Percentiles rank a stretch among this genome's conserved stretches.
These are phyloP conservation scores for Ramichloridium luteum DNA, from an alignment of 2,329 filamentous ascomycete species.

Conservation along the genomic window DNA sequence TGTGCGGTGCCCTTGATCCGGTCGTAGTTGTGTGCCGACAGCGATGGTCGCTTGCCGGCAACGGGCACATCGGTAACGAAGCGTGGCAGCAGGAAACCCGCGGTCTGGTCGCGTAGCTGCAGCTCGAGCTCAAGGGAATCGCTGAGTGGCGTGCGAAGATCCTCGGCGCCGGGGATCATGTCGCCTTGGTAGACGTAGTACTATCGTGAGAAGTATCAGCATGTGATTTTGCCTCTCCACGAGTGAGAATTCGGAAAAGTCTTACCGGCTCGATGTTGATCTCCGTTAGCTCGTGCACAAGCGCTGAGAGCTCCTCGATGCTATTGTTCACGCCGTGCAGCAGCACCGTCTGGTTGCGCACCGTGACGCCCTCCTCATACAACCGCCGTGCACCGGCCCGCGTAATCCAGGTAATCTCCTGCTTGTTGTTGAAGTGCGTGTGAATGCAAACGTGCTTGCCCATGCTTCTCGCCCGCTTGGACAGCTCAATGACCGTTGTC, in stretches of 20 bases:
- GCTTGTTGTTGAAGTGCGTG: constrained; percentile 53
- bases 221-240: neutral
- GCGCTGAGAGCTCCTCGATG: constrained; percentile 38
- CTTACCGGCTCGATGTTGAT: constrained; percentile 42
- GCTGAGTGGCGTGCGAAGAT: constrained; percentile 48
- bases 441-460: constrained; percentile 52
- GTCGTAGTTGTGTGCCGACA: neutral
- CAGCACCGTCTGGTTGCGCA: constrained; percentile 50
- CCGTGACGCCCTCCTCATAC: constrained; percentile 39
- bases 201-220: neutral
- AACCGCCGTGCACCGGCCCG: constrained; percentile 40
- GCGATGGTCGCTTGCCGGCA: neutral
- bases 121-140: constrained; percentile 48
- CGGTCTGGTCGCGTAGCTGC: constrained; percentile 46
- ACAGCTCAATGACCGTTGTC: constrained; percentile 39
- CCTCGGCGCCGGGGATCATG: constrained; percentile 49
- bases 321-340: constrained; percentile 48
- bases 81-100: constrained; percentile 50
- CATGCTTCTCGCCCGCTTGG: constrained; percentile 37
- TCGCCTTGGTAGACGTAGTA: constrained; percentile 58
- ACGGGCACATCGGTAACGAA: constrained; percentile 52
- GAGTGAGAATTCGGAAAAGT: neutral
- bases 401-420: constrained; percentile 51
- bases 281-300: constrained; percentile 44
- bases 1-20: neutral